A percentile compares a stretch with the other conserved stretches of the same genome.
Conservation (phyloP, 345 rosid genomes). For the Eucalyptus regnans region DNA sequence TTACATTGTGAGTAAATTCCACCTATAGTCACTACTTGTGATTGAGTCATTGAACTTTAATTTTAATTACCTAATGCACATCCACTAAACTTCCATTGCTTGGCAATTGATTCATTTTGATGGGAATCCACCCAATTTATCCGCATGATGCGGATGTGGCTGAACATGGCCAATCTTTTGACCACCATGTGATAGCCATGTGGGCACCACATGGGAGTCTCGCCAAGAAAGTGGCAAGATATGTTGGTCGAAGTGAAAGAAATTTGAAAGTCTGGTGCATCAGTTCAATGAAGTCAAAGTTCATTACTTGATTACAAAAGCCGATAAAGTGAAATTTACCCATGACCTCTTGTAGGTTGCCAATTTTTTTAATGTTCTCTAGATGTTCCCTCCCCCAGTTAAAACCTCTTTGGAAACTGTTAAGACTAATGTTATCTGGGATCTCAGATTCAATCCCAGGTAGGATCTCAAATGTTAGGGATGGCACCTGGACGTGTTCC, state of each 20-base stretch:
- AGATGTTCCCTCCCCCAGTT: background rate
- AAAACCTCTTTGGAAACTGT: background rate
- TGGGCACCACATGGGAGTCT: background rate
- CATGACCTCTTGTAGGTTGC: background rate
- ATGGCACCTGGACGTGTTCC: conserved; percentile 22
- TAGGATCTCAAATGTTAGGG: conserved; percentile 16
- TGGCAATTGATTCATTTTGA: background rate
- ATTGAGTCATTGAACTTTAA: background rate
- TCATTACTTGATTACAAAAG: background rate
- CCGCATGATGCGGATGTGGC: background rate
- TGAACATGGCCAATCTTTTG: background rate
- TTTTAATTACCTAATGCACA: background rate
- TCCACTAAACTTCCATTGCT: background rate
- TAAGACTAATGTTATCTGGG: background rate
- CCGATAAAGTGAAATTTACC: background rate
- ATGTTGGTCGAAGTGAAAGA: background rate
- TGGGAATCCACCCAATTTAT: background rate
- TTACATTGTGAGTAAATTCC: background rate
- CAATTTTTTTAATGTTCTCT: background rate
- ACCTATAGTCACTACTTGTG: background rate
- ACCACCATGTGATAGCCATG: background rate
- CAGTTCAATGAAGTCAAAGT: background rate
- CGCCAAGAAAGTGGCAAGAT: background rate
- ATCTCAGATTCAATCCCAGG: conserved; percentile 18
- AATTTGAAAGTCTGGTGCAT: background rate